These are phyloP conservation scores for Dittrichia graveolens DNA, from an alignment of 129 eudicot species.

Conservation along the genomic window DNA sequence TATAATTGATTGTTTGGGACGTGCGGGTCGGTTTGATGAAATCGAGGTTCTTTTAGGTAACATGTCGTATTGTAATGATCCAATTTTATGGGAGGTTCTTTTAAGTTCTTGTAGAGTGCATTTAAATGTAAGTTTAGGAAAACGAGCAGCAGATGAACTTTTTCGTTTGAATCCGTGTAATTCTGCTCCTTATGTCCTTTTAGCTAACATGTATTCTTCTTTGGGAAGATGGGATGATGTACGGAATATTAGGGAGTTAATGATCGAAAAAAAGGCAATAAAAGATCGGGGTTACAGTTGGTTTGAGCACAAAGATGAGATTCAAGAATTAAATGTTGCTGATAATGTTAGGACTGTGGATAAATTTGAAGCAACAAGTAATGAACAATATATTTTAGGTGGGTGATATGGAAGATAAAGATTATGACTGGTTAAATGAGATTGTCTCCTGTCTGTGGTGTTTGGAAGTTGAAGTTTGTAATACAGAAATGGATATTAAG, in stretches of 20 bases:
- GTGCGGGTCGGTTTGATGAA: slow-evolving; percentile 81
- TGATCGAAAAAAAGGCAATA: slow-evolving; percentile 47
- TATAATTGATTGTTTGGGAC: slow-evolving; percentile 75
- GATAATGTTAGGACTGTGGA: slow-evolving; percentile 8
- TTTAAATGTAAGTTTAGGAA: slow-evolving; percentile 58
- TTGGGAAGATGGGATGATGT: slow-evolving; percentile 84
- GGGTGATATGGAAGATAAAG: slow-evolving; percentile 27
- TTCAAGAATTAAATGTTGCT: slow-evolving; percentile 23
- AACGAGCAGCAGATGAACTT: slow-evolving; percentile 68
- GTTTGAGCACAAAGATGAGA: slow-evolving; percentile 49
- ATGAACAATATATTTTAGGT: slow-evolving; percentile 18
- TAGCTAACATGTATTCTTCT: slow-evolving; percentile 88
- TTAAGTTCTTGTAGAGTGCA: slow-evolving; percentile 85
- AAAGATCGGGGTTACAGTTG: slow-evolving; percentile 83
- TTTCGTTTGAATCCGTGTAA: slow-evolving; percentile 57
- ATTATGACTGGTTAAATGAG: not conserved
- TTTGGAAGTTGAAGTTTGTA: not conserved
- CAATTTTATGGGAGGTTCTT: slow-evolving; percentile 78
- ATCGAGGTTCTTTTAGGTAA: slow-evolving; percentile 54
- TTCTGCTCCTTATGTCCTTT: slow-evolving; percentile 74
- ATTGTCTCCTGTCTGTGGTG: not conserved
- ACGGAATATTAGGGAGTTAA: slow-evolving; percentile 53
- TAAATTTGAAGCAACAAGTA: slow-evolving; percentile 20
- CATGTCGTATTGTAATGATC: slow-evolving; percentile 64
- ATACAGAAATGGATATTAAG: too few species aligned